Base-by-base conservation (phyloP, 805 yeast species). In the Candida chauliodis region DNA sequence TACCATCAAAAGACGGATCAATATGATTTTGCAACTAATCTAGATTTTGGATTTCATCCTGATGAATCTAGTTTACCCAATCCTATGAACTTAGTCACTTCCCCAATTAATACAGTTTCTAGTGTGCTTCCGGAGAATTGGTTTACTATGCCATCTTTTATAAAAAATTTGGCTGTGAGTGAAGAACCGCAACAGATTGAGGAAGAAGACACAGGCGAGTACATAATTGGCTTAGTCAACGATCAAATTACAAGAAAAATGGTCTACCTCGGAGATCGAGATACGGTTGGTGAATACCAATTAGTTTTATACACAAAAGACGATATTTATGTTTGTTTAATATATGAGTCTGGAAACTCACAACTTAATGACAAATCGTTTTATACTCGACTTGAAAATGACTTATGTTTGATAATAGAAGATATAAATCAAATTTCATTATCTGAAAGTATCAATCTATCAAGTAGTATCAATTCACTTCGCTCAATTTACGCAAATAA, bases 101-200 rank as follows among this genome's bases (percentile, higher is more conserved):
- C 53, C 61, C 73, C 73, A 1, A 30, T 68, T 5, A 59, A 51
- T 33, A 65, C 73, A 1, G 55, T 67, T 30, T 59, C 51, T 33
- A 63, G 64, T 10, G 53, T 66, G 50, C 55, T 59, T 5, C 11
- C 27, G 22, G 25, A 38, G 10, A 22, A 20, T 30, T 56, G 60
- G 59, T 39, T 54, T 10, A 33, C 38, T 8, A 37, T 53, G 6
- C 59, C 61, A 3, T 46, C 48, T 2, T 45, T 40, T 24, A 20
- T 45, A 10, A 38, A 35, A 6, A 40, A 47, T 2, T 45, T 49
- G 29, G 37, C 40, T 15, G 21, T 15, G 20, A 5, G 11, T 9
- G 25, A 14, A 21, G 28, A 15, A 9, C n/a, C 10, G 5, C 13
- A 15, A 14, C 13, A 21, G 5, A 27, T 8, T 9, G 42, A 31